Conservation (phyloP, 805 yeast species). For the Isabelozyma heimii region DNA sequence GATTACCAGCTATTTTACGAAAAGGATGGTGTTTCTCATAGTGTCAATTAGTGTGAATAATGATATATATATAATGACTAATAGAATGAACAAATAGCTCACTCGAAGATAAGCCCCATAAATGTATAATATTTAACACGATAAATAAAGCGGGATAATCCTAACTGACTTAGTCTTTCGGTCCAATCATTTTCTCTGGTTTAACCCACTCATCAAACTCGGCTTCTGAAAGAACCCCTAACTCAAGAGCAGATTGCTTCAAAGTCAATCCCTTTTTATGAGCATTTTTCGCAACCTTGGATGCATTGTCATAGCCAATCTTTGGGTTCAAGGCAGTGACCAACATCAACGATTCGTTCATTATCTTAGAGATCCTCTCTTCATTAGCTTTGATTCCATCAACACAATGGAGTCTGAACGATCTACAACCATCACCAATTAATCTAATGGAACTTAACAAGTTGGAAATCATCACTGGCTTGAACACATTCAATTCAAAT, state of each 20-base stretch:
- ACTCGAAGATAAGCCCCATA: too few relatives aligned
- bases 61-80: neutral
- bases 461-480: slow-evolving; percentile 38
- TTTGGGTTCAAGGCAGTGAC: slow-evolving; percentile 41
- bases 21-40: neutral
- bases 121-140: neutral
- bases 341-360: slow-evolving; percentile 40
- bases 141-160: too few relatives aligned
- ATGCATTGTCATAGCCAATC: slow-evolving; percentile 39
- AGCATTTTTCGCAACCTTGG: slow-evolving; percentile 40
- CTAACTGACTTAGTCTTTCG: slow-evolving; percentile 23
- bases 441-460: slow-evolving; percentile 34
- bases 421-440: slow-evolving; percentile 31
- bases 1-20: slow-evolving; percentile 41
- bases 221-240: slow-evolving; percentile 27
- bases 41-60: neutral
- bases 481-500: slow-evolving; percentile 39
- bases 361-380: slow-evolving; percentile 33
- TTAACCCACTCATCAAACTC: slow-evolving; percentile 40
- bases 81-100: neutral
- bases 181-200: slow-evolving; percentile 41
- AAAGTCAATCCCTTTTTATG: slow-evolving; percentile 40
- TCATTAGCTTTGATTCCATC: slow-evolving; percentile 36
- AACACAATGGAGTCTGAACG: slow-evolving; percentile 36
- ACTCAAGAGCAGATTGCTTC: slow-evolving; percentile 36